A percentile compares a stretch with the other conserved stretches of the same genome.
These are phyloP conservation scores for Colletotrichum salicis DNA, from an alignment of 2,329 filamentous ascomycete genomes.

Conservation along the genomic window DNA sequence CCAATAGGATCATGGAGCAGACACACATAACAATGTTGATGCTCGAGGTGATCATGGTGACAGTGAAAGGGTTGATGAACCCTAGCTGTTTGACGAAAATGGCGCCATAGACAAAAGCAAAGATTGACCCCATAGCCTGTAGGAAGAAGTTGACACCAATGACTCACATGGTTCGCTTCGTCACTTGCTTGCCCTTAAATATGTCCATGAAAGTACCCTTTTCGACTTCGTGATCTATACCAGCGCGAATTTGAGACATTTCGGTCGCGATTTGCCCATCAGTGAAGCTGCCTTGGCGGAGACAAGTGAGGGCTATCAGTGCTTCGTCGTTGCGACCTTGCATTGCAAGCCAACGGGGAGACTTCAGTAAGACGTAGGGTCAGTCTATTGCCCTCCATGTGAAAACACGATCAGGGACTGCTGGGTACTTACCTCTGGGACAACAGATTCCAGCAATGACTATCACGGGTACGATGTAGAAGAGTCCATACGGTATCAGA, in stretches of 20 bases:
- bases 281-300: conserved; percentile 40
- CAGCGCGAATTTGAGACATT: conserved; percentile 24
- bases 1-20: conserved; percentile 35
- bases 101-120: conserved; percentile 44
- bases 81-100: conserved; percentile 43
- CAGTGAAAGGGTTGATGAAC: conserved; percentile 42
- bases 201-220: conserved; percentile 48
- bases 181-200: conserved; percentile 38
- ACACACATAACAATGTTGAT: conserved; percentile 37
- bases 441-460: conserved; percentile 41
- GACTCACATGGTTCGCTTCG: conserved; percentile 40
- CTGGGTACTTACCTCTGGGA: conserved; percentile 39
- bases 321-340: conserved; percentile 44
- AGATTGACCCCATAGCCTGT: conserved; percentile 44
- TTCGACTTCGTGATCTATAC: conserved; percentile 46
- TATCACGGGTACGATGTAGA: conserved; percentile 46
- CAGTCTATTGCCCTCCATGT: too few relatives aligned
- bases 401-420: too few relatives aligned
- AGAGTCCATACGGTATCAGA: conserved; percentile 47
- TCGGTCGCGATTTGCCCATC: conserved; percentile 40
- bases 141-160: conserved; percentile 45
- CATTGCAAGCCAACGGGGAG: conserved; percentile 45
- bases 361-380: neutral
- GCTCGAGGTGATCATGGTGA: conserved; percentile 33
- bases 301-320: conserved; percentile 37